phyloP scores from a whole-genome alignment of 441 rosid genomes.

The Gossypium aridum region DNA sequence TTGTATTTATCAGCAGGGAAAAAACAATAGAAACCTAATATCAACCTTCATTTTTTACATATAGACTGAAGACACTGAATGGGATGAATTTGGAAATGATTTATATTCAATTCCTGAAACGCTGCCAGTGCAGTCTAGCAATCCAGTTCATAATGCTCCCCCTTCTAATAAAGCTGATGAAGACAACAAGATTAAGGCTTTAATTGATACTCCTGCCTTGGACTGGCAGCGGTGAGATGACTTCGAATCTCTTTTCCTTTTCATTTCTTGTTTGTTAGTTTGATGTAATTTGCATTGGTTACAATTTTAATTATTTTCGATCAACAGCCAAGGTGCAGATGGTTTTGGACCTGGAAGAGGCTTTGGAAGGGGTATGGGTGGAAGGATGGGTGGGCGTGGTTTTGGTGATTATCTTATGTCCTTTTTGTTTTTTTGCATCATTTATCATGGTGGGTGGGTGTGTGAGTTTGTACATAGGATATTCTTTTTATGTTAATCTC shows the following conservation, averaged over 20 bases:
- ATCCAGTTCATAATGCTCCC: constrained; percentile 41
- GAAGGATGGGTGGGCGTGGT: constrained; percentile 94
- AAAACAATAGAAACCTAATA: neutral
- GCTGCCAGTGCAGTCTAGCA: constrained; percentile 44
- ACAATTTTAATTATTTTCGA: constrained; percentile 7
- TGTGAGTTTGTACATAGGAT: neutral
- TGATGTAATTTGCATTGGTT: neutral
- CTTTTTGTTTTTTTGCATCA: neutral
- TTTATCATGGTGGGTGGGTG: neutral
- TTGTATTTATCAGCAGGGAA: neutral
- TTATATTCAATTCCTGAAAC: constrained; percentile 87
- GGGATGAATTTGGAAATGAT: constrained; percentile 98
- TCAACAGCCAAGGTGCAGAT: constrained; percentile 59
- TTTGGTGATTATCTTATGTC: constrained; percentile 57
- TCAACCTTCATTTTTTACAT: constrained; percentile 18
- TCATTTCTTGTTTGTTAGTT: neutral
- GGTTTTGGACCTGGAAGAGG: constrained; percentile 64
- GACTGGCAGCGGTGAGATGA: constrained; percentile 94
- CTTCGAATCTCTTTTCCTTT: neutral
- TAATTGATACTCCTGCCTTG: constrained; percentile 89
- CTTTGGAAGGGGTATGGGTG: constrained; percentile 86
- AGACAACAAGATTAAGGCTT: constrained; percentile 88
- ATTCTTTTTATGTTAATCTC: neutral
- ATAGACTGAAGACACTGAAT: constrained; percentile 73
- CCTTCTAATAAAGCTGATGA: constrained; percentile 82